Evolutionary conservation across 192 early-diverging fungal species (phyloP), one percentile per base, ranked within the genome.

Genomic region (Gryganskiella cystojenkinii): DNA sequence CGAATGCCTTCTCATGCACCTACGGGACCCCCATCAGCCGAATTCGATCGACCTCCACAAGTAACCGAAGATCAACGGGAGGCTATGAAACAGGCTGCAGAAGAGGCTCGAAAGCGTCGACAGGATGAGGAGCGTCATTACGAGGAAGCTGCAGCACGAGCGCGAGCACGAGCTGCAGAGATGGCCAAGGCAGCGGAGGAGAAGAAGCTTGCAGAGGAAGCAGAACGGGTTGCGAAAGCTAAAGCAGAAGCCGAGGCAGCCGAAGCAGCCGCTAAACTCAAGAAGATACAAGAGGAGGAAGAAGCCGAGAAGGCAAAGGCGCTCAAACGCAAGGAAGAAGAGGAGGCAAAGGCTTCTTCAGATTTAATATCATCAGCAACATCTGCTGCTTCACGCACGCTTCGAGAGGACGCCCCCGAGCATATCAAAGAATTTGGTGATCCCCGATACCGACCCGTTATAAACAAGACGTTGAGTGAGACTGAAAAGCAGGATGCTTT

Each of bases 21-120:
- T 22, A 40, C 30, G 31, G 3, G 4, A 31, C 20, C 13, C 14
- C 11, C 49, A 15, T 17, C 27, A n/a, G 42, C 33, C 5, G 64
- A 61, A 2, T 56, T 37, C 33, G 73, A 76, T 20, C 52, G 58
- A 2, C 73, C 64, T 20, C 49, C 43, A 22, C 57, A 66, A 15
- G 51, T 67, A 6, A 68, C 73, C 1, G 74, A 69, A 14, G 66
- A 78, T 45, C 74, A 78, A 20, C 66, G 35, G 17, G 66, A 64
- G 24, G 61, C 74, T 0, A 78, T 78, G 74, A 78, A 59, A 37
- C 61, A 69, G 31, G 56, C 56, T 14, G 74, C 74, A 28, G 74
- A 78, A 6, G 74, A 69, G 10, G 74, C 74, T 2, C 64, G 74
- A 13, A 68, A 69, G 50, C 22, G 74, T 17, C 74, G 66, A 10